Conservation (phyloP, 163 green algal species). For the Botryococcus braunii region DNA sequence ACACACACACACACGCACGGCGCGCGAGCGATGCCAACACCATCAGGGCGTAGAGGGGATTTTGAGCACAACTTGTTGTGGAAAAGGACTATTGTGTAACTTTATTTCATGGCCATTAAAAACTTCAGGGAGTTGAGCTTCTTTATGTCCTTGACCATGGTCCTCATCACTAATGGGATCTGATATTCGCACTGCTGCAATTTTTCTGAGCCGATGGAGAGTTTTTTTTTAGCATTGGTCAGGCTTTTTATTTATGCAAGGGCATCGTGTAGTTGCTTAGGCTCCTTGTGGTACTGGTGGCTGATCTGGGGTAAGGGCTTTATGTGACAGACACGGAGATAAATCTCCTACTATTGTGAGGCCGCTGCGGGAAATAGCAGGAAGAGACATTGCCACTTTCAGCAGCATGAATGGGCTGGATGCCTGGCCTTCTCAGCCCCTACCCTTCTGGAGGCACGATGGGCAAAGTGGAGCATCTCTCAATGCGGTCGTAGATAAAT, state of each 20-base stretch:
- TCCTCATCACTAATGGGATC: background rate
- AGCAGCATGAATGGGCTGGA: conserved; percentile 18
- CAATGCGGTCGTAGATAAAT: conserved; percentile 40
- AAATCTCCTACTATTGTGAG: conserved; percentile 15
- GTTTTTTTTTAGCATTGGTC: background rate
- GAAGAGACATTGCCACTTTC: conserved; percentile 35
- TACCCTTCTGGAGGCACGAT: background rate
- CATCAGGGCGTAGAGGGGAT: no score
- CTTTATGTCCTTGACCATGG: no score
- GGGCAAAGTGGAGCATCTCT: conserved; percentile 19
- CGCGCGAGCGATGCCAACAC: no score
- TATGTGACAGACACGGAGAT: conserved; percentile 11
- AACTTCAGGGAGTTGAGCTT: no score
- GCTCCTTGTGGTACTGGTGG: background rate
- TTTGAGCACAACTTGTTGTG: no score
- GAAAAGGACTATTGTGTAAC: no score
- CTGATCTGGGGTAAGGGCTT: background rate
- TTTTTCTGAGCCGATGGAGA: background rate
- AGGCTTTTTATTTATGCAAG: background rate
- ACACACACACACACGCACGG: no score
- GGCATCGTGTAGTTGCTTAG: background rate
- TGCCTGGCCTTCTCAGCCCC: background rate
- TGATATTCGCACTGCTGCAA: no score
- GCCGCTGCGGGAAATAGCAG: conserved; percentile 41
- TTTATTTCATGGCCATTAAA: no score